Evolutionary conservation across 1,139 yeast species (phyloP), one percentile per base, ranked within the genome.

Genomic region (Hanseniaspora uvarum): DNA sequence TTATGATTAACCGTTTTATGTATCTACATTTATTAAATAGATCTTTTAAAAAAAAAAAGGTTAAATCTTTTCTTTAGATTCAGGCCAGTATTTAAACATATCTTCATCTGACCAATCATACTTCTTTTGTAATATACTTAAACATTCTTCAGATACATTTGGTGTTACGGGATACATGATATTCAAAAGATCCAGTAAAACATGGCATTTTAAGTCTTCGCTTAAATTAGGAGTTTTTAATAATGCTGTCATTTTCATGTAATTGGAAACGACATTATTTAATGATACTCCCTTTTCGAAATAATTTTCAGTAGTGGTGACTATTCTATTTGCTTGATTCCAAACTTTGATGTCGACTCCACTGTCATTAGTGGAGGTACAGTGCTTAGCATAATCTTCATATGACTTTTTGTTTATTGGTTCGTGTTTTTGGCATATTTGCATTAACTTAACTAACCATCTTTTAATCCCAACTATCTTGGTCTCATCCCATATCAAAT

Each of bases 381-480:
- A 23, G 28, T 39, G 5, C 3, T 30, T 36, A 28, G 46, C 49
- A 40, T 40, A 26, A 14, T 31, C 26, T 11, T 37, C 47, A 21
- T 37, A 33, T 30, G 34, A 14, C 12, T 33, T 34, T 23, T 24
- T 40, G 7, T 21, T 7, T 14, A 14, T 16, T 12, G n/a, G 11
- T 5, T 38, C 39, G 1, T 40, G n/a, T 6, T 47, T 55, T 1
- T 65, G 68, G n/a, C 72, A 66, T 33, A 81, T 59, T n/a, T 65
- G 64, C 10, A 81, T 59, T 2, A 88, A 79, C 58, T 80, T 79
- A 37, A 75, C 74, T 46, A 92, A 68, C 96, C 97, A 92, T 57
- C 97, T 74, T 62, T 86, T 86, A 38, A 85, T 76, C 3, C 98
- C 98, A 21, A 77, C 79, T 58, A 92, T 89, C 64, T 86, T 92